Base-by-base conservation (phyloP, 2,329 filamentous ascomycete genomes). In the Xylaria sp. region DNA sequence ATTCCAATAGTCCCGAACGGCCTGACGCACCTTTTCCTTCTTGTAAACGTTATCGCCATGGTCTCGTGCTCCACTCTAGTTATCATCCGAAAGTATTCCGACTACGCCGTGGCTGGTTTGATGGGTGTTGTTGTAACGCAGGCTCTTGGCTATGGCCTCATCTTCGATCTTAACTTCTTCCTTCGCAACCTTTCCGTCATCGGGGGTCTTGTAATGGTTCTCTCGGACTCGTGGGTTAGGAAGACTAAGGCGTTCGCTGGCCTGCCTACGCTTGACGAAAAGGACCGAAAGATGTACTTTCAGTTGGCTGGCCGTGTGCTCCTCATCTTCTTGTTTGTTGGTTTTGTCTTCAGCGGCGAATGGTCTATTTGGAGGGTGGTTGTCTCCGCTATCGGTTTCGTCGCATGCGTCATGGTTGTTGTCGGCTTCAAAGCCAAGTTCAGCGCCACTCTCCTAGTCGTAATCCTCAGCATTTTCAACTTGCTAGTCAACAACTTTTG, bases 241-340 rank as follows among this genome's bases (percentile, higher is more conserved):
- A 98, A 98, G 87, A 91, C 89, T 77, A 96, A 97, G 81, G 94
- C 93, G 3, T 97, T 97, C 65, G 95, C 95, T 48, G 95, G 95
- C 48, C 85, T 99, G 54, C 95, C 95, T 49, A 87, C 92, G 78
- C 86, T 99, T 54, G 95, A 98, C 76, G 95, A 99, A 84, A 98
- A 98, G 87, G 95, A 99, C 78, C 91, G 93, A 80, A 99, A 98
- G 86, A 98, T 98, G 94, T 99, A 99, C 85, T 96, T 99, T 81
- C 95, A 98, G 86, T 89, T 99, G 65, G 95, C 95, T 68, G 95
- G 95, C 35, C 90, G 95, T 70, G 92, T 99, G 35, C 85, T 99
- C 68, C 84, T 99, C 71, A 98, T 99, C 80, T 97, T 99, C 86
- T 85, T 99, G 70, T 99, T 99, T 78, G 78, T 97, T 68, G 95